Conservation (phyloP, 2,329 filamentous ascomycete species). For the Penicillium freii region DNA sequence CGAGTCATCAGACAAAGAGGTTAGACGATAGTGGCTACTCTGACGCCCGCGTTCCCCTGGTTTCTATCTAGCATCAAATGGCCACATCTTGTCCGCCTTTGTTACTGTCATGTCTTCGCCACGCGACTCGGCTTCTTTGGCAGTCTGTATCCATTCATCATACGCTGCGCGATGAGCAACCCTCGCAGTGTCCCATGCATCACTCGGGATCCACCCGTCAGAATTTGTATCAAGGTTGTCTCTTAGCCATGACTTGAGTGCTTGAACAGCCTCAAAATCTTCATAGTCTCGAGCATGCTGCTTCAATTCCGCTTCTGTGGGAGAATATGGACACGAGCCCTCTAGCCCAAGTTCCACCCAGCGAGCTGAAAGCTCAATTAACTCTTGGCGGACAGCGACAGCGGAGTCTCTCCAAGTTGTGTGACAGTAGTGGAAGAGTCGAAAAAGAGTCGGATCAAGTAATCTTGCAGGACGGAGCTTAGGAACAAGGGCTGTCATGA, state of each 20-base stretch:
- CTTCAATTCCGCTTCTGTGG: conserved; percentile 26
- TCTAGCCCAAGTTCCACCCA: conserved; percentile 28
- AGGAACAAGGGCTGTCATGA: conserved; percentile 22
- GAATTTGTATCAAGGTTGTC: conserved; percentile 28
- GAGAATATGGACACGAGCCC: conserved; percentile 28
- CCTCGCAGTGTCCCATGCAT: conserved; percentile 29
- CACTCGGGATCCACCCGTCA: conserved; percentile 35
- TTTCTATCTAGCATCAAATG: conserved; percentile 28
- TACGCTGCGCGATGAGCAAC: conserved; percentile 30
- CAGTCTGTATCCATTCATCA: conserved; percentile 32
- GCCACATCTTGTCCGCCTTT: conserved; percentile 30
- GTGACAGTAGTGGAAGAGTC: conserved; percentile 33
- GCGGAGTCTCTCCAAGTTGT: conserved; percentile 30
- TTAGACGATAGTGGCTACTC: too few species aligned
- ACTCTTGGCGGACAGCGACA: conserved; percentile 29
- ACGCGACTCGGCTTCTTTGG: conserved; percentile 21
- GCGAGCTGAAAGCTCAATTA: conserved; percentile 30
- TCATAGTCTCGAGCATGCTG: conserved; percentile 29
- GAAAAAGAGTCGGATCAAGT: conserved; percentile 30
- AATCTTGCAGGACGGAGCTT: conserved; percentile 28
- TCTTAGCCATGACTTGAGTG: conserved; percentile 30
- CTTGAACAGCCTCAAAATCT: conserved; percentile 32
- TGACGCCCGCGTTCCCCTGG: too few species aligned
- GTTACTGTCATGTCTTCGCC: conserved; percentile 24
- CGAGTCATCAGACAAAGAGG: too few species aligned